These are phyloP conservation scores for Apocynum venetum DNA, from an alignment of 257 asterid genomes.

Conservation along the genomic window DNA sequence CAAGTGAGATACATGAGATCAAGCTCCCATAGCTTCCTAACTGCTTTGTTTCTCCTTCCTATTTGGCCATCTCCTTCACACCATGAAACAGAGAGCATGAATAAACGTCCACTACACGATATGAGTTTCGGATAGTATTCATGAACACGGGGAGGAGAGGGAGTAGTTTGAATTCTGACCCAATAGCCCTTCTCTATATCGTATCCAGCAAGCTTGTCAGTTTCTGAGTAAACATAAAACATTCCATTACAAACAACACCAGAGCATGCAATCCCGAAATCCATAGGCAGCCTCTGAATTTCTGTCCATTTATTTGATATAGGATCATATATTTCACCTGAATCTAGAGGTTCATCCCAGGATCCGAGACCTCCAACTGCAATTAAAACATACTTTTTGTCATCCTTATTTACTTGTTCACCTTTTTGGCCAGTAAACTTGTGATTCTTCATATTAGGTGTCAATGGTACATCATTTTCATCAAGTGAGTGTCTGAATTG, in stretches of 20 bases:
- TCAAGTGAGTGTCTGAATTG: constrained; percentile 59
- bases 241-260: constrained; percentile 62
- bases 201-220: constrained; percentile 66
- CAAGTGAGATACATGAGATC: constrained; percentile 49
- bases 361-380: constrained; percentile 94
- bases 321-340: constrained; percentile 83
- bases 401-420: constrained; percentile 37
- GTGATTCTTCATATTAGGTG: constrained; percentile 35
- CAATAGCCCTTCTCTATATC: constrained; percentile 84
- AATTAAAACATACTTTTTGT: constrained; percentile 51
- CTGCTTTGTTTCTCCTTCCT: constrained; percentile 92
- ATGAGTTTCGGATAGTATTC: constrained; percentile 81
- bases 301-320: constrained; percentile 82
- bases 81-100: constrained; percentile 90
- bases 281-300: constrained; percentile 70
- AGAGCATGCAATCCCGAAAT: constrained; percentile 80
- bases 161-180: constrained; percentile 62
- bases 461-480: constrained; percentile 48
- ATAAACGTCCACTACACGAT: constrained; percentile 55
- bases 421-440: constrained; percentile 41
- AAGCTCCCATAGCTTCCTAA: constrained; percentile 93
- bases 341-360: constrained; percentile 84
- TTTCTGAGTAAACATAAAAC: constrained; percentile 85
- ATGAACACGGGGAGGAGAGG: constrained; percentile 74
- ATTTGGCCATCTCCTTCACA: constrained; percentile 96